Base-by-base conservation (phyloP, 2,329 filamentous ascomycete genomes). In the Neonectria ditissima region DNA sequence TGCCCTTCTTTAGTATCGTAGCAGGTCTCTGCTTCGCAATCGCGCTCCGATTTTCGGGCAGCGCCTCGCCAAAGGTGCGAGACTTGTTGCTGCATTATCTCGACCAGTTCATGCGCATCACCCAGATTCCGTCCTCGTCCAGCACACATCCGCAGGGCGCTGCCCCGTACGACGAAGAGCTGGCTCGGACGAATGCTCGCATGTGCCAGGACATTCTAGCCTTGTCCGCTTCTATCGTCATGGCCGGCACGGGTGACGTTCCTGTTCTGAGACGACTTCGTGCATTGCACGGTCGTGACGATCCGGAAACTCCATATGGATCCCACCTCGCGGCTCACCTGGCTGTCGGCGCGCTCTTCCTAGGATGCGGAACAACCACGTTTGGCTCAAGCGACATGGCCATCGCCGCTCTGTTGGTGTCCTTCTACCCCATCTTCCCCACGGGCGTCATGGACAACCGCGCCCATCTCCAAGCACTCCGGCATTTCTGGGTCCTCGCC, bases 401-500 rank as follows among this genome's bases (percentile, higher is more conserved):
- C 10, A 89, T 97, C 52, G 95, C 93, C 1, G 89, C 93, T 13
- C 84, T 99, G 7, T 87, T 99, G 8, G 91, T 96, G 45, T 91
- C 96, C 1, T 97, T 99, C 77, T 99, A 99, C 74, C 96, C 96
- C 0, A 86, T 97, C 20, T 97, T 97, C 76, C 96, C 96, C 0
- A 91, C 88, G 10, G 91, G 89, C 30, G 92, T 98, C 2, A 91
- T 97, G 73, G 96, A 99, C 80, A 98, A 98, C 75, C 91, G 92
- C 68, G 94, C 93, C 11, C 96, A 99, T 73, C 85, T 99, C 6
- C 96, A 99, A 81, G 96, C 97, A 4, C 96, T 99, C 81, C 89
- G 97, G 5, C 95, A 99, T 79, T 92, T 99, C 74, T 99, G 96
- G 96, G 95, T 97, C 11, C 85, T 99, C 4, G 96, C 96, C 1